Evolutionary conservation across 805 yeast genomes (phyloP).

Genomic region (Wickerhamomyces pijperi): DNA sequence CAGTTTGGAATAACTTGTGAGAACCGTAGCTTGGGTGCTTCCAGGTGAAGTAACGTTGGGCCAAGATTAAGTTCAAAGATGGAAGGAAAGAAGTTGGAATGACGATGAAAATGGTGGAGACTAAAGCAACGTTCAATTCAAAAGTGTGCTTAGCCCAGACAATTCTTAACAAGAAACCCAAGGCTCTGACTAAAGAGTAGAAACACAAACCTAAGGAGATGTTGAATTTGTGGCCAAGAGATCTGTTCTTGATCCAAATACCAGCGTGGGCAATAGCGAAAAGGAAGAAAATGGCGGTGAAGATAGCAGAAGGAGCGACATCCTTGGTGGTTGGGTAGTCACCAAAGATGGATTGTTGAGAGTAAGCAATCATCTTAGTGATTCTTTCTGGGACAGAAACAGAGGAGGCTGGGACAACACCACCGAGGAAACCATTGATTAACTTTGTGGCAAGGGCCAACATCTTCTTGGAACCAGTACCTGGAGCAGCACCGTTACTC

Average conservation of each 20-base stretch:
- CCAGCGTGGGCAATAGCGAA: slow-evolving; percentile 33
- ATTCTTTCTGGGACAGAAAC: background rate
- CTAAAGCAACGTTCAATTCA: slow-evolving; percentile 36
- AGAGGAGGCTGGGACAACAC: slow-evolving; percentile 25
- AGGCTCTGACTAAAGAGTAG: slow-evolving; percentile 39
- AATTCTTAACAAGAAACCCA: slow-evolving; percentile 51
- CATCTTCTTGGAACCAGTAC: slow-evolving; percentile 34
- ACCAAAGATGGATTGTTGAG: slow-evolving; percentile 48
- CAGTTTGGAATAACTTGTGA: slow-evolving; percentile 33
- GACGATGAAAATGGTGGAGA: slow-evolving; percentile 43
- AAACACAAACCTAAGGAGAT: slow-evolving; percentile 40
- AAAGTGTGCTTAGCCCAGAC: slow-evolving; percentile 47
- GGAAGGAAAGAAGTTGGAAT: slow-evolving; percentile 49
- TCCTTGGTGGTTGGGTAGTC: slow-evolving; percentile 46
- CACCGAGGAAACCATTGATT: slow-evolving; percentile 16
- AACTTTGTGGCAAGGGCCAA: slow-evolving; percentile 22
- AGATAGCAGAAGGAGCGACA: slow-evolving; percentile 48
- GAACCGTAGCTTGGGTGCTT: slow-evolving; percentile 65
- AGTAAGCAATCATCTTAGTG: slow-evolving; percentile 26
- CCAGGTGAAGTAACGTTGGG: slow-evolving; percentile 69
- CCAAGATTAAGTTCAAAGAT: slow-evolving; percentile 50
- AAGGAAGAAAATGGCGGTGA: slow-evolving; percentile 40
- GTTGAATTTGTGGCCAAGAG: slow-evolving; percentile 52
- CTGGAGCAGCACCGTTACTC: slow-evolving; percentile 35
- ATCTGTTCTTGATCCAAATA: slow-evolving; percentile 35